Conservation (phyloP, 2,329 filamentous ascomycete species). For the Colletotrichum eleusines region DNA sequence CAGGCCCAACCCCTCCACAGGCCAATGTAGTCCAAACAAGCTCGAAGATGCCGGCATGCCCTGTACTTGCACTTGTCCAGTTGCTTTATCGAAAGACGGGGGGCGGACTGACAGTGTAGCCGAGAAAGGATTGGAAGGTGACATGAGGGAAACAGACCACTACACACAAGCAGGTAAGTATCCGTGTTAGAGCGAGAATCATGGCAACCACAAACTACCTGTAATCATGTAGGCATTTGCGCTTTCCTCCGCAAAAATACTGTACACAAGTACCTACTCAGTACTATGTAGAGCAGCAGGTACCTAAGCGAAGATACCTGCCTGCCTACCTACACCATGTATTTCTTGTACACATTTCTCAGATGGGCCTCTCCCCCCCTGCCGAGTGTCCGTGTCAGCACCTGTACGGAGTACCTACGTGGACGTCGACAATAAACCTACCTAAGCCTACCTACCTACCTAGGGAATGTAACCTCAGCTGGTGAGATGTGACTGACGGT, state of each 20-base stretch:
- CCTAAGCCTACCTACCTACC: too few relatives aligned
- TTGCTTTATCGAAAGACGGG: not conserved
- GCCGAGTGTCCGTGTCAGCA: not conserved
- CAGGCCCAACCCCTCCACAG: conserved; percentile 31
- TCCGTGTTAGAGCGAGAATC: too few relatives aligned
- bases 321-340: not conserved
- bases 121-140: too few relatives aligned
- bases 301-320: too few relatives aligned
- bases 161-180: too few relatives aligned
- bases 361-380: not conserved
- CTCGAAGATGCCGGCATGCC: conserved; percentile 2
- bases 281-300: too few relatives aligned
- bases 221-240: too few relatives aligned
- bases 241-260: too few relatives aligned
- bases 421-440: not conserved
- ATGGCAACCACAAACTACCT: too few relatives aligned
- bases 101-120: too few relatives aligned
- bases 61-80: not conserved
- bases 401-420: not conserved
- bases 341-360: not conserved
- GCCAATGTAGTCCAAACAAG: conserved; percentile 33
- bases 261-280: too few relatives aligned
- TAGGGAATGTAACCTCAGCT: not conserved
- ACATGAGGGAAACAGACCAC: too few relatives aligned
- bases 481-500: conserved; percentile 11